Percentiles rank a stretch among this genome's conserved stretches.
These are phyloP conservation scores for Verruconis gallopava DNA, from an alignment of 2,329 filamentous ascomycete species.

Conservation along the genomic window DNA sequence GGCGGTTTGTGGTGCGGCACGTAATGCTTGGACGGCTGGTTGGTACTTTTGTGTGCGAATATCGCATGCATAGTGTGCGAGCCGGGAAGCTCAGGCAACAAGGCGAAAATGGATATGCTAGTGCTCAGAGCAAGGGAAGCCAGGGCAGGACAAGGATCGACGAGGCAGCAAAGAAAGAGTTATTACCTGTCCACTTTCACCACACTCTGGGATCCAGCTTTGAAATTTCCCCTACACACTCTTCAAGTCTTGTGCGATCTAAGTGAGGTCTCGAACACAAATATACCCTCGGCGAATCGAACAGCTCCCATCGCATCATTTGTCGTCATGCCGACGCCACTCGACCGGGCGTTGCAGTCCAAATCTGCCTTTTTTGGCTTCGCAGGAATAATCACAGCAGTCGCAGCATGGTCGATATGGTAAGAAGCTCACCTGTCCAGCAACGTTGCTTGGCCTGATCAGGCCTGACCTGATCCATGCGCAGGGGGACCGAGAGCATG, in stretches of 20 bases:
- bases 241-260: not conserved
- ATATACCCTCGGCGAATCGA: too few species aligned
- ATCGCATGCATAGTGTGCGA: too few species aligned
- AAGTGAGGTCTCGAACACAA: not conserved
- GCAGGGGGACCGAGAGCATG: conserved; percentile 51
- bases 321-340: conserved; percentile 37
- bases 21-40: not conserved
- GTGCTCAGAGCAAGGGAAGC: too few species aligned
- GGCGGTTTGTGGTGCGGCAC: conserved; percentile 28
- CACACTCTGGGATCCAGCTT: too few species aligned
- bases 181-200: too few species aligned
- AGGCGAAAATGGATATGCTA: too few species aligned
- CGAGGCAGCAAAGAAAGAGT: too few species aligned
- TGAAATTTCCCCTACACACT: not conserved
- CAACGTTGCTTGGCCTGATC: not conserved
- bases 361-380: conserved; percentile 39
- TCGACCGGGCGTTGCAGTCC: conserved; percentile 34
- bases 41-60: conserved; percentile 3
- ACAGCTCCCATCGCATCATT: too few species aligned
- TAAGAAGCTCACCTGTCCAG: not conserved
- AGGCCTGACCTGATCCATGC: not conserved
- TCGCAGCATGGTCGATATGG: conserved; percentile 74
- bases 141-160: too few species aligned
- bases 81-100: too few species aligned
- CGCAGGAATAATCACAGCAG: conserved; percentile 66